Percentiles rank a stretch among this genome's conserved stretches.
Conservation (phyloP, 2,329 filamentous ascomycete genomes). For the Colletotrichum sp. region DNA sequence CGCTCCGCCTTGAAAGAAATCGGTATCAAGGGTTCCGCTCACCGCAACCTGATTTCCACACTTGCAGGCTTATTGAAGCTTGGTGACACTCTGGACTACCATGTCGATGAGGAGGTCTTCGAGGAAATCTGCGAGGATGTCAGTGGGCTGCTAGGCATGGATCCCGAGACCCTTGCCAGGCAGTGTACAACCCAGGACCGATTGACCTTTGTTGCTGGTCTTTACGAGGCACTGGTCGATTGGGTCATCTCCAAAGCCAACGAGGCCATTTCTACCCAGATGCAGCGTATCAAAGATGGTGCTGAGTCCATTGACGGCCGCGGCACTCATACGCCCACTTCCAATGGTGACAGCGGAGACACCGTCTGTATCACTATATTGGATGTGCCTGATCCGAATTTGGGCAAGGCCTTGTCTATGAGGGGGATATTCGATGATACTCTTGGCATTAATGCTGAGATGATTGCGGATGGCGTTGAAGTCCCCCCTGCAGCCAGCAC, state of each 20-base stretch:
- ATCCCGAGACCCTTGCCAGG: constrained; percentile 79
- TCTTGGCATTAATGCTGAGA: constrained; percentile 93
- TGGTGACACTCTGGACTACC: constrained; percentile 86
- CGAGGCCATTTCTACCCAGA: constrained; percentile 77
- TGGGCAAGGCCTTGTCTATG: constrained; percentile 89
- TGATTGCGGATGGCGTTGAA: constrained; percentile 94
- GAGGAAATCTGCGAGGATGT: constrained; percentile 92
- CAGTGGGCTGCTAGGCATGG: constrained; percentile 81
- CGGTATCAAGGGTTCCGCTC: constrained; percentile 86
- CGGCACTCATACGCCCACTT: constrained; percentile 67
- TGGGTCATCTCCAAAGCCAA: constrained; percentile 94
- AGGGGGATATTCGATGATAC: constrained; percentile 91
- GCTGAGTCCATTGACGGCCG: constrained; percentile 72
- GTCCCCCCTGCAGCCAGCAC: constrained; percentile 77
- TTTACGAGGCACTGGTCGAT: constrained; percentile 94
- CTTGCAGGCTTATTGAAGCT: constrained; percentile 89
- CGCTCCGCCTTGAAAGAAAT: constrained; percentile 85
- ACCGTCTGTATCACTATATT: constrained; percentile 90
- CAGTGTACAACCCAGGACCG: constrained; percentile 87
- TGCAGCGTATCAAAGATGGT: constrained; percentile 69
- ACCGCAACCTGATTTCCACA: constrained; percentile 84
- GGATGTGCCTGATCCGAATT: constrained; percentile 78
- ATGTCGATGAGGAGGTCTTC: constrained; percentile 82
- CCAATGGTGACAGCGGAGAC: constrained; percentile 75
- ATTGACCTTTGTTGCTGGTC: constrained; percentile 78